Percentiles rank a stretch among this genome's conserved stretches.
Evolutionary conservation across 2,329 filamentous ascomycete genomes (phyloP).

Genomic region (Plenodomus tracheiphilus): DNA sequence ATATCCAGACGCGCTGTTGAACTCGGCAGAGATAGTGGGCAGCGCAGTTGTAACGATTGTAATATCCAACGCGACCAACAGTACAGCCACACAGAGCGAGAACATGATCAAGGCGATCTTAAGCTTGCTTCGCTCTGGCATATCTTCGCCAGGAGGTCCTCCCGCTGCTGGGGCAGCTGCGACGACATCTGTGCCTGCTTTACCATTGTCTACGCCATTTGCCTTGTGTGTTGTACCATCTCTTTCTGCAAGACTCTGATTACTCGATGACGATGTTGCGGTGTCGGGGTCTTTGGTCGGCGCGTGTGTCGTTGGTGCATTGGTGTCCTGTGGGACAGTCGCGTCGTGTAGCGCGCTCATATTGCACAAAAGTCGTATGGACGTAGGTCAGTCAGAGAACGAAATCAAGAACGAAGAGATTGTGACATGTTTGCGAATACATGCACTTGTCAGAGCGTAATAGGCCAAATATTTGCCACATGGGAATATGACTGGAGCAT

Average conservation of each 20-base stretch:
- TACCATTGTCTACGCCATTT: conserved; percentile 3
- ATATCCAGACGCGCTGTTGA: conserved; percentile 55
- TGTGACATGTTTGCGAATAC: conserved; percentile 1
- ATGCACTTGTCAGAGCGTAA: no score
- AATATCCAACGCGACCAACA: conserved; percentile 64
- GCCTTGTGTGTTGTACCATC: conserved; percentile 5
- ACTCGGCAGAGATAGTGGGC: conserved; percentile 61
- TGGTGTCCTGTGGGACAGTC: neutral
- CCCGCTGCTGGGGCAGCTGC: conserved; percentile 13
- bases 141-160: conserved; percentile 27
- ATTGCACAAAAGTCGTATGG: neutral
- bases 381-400: neutral
- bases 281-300: conserved; percentile 14
- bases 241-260: conserved; percentile 13
- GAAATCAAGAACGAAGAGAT: neutral
- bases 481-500: no score
- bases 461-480: no score
- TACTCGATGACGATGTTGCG: conserved; percentile 19
- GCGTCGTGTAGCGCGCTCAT: conserved; percentile 12
- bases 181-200: conserved; percentile 7
- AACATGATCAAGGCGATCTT: conserved; percentile 56
- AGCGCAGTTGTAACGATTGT: conserved; percentile 66
- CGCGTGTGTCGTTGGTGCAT: conserved; percentile 3
- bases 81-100: conserved; percentile 57
- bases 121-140: conserved; percentile 39